Evolutionary conservation across 2,329 filamentous ascomycete species (phyloP).

Genomic region (Thelonectria rubi): DNA sequence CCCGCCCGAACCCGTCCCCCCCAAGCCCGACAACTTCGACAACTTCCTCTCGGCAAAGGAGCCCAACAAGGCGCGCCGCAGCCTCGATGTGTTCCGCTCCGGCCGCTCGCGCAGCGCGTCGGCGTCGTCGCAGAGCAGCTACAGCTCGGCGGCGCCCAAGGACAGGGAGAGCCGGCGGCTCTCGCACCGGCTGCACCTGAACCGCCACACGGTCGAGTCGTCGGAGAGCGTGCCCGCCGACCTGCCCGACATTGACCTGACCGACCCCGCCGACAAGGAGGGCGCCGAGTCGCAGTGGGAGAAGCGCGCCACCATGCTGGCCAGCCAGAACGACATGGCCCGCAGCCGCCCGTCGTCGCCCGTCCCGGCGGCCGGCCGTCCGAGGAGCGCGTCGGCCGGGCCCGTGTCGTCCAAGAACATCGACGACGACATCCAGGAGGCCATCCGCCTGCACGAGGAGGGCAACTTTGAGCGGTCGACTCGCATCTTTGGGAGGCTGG

Average conservation of each 20-base stretch:
- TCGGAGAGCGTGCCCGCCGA: slow-evolving; percentile 81
- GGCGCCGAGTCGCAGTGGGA: slow-evolving; percentile 83
- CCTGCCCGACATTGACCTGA: slow-evolving; percentile 75
- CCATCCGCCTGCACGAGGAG: slow-evolving; percentile 90
- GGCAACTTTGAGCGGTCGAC: slow-evolving; percentile 84
- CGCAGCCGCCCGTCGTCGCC: slow-evolving; percentile 55
- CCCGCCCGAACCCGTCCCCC: slow-evolving; percentile 25
- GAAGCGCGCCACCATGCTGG: slow-evolving; percentile 88
- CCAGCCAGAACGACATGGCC: slow-evolving; percentile 65
- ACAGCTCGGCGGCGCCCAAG: slow-evolving; percentile 46
- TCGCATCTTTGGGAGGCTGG: slow-evolving; percentile 83
- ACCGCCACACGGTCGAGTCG: slow-evolving; percentile 63
- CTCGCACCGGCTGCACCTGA: slow-evolving; percentile 76
- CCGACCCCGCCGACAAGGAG: slow-evolving; percentile 55
- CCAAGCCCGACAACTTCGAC: slow-evolving; percentile 36
- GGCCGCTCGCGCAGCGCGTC: slow-evolving; percentile 60
- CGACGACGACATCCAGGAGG: slow-evolving; percentile 85
- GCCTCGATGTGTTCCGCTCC: slow-evolving; percentile 57
- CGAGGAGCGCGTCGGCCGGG: slow-evolving; percentile 33
- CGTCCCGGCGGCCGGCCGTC: slow-evolving; percentile 29
- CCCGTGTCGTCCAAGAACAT: slow-evolving; percentile 60
- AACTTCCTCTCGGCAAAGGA: slow-evolving; percentile 44
- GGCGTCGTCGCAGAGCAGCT: slow-evolving; percentile 53
- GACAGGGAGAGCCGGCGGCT: slow-evolving; percentile 57
- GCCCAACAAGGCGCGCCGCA: slow-evolving; percentile 50